These are phyloP conservation scores for Teratosphaeria viscida DNA, from an alignment of 2,329 filamentous ascomycete genomes.

Conservation along the genomic window DNA sequence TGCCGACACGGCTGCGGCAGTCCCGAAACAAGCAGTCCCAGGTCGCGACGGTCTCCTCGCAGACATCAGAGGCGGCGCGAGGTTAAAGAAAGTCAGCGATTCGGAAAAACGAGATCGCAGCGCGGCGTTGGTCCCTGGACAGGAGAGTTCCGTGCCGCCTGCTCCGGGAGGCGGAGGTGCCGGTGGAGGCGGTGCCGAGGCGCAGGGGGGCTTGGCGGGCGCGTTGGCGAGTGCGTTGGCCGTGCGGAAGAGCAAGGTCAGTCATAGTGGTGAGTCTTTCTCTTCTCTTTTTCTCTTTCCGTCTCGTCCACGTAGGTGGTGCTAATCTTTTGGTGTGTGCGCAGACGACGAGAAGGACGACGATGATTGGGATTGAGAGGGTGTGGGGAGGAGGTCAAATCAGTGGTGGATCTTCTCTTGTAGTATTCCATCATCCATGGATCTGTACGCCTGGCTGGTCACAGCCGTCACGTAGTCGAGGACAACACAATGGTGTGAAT, in stretches of 20 bases:
- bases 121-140: slow-evolving; percentile 49
- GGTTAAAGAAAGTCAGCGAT: slow-evolving; percentile 65
- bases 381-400: too few relatives aligned
- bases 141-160: slow-evolving; percentile 39
- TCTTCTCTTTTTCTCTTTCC: slow-evolving; percentile 1
- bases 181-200: slow-evolving; percentile 30
- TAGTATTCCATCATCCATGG: too few relatives aligned
- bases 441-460: too few relatives aligned
- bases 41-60: slow-evolving; percentile 54
- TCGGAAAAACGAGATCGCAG: slow-evolving; percentile 62
- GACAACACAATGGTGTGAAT: too few relatives aligned
- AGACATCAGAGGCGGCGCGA: slow-evolving; percentile 57
- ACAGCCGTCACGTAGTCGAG: too few relatives aligned
- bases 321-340: too few relatives aligned
- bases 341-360: slow-evolving; percentile 67
- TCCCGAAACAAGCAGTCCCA: slow-evolving; percentile 35
- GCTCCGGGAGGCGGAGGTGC: slow-evolving; percentile 38
- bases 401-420: too few relatives aligned
- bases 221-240: slow-evolving; percentile 71
- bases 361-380: slow-evolving; percentile 54
- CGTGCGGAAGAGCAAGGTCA: slow-evolving; percentile 84
- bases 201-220: slow-evolving; percentile 38
- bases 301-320: too few relatives aligned
- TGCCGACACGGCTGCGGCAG: slow-evolving; percentile 34
- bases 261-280: slow-evolving; percentile 72